Conservation (phyloP, 768 basidiomycete genomes). For the Calvatia gigantea region DNA sequence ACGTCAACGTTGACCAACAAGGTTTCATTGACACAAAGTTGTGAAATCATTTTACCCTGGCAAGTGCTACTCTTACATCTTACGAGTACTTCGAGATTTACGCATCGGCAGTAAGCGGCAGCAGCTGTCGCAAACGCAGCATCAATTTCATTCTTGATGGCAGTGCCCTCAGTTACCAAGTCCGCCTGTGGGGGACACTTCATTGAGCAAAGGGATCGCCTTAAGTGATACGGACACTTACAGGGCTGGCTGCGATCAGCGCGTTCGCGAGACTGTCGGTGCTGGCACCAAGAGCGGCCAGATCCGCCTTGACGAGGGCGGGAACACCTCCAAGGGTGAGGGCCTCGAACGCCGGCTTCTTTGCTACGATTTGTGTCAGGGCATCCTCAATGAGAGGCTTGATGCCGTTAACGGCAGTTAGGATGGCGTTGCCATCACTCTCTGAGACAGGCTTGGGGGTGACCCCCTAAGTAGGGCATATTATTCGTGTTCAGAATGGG, state of each 20-base stretch:
- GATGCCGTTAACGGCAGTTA: slow-evolving; percentile 17
- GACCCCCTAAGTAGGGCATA: not conserved
- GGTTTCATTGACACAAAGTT: not conserved
- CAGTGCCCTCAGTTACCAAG: slow-evolving; percentile 17
- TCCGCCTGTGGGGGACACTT: slow-evolving; percentile 15
- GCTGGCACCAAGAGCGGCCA: slow-evolving; percentile 21
- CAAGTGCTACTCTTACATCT: not conserved
- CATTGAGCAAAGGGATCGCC: not conserved
- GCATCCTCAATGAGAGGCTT: slow-evolving; percentile 16
- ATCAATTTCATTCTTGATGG: slow-evolving; percentile 19
- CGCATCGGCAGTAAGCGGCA: slow-evolving; percentile 25
- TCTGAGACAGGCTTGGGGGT: slow-evolving; percentile 19
- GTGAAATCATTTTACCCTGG: not conserved
- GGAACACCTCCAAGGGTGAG: slow-evolving; percentile 19
- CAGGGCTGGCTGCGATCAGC: slow-evolving; percentile 23
- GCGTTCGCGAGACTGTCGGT: slow-evolving; percentile 24
- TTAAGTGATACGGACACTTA: slow-evolving; percentile 12
- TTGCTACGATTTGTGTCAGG: slow-evolving; percentile 19
- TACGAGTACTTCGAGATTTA: not conserved
- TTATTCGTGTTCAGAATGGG: not conserved
- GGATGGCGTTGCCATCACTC: slow-evolving; percentile 21
- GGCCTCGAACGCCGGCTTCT: slow-evolving; percentile 22
- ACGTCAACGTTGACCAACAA: too few relatives aligned
- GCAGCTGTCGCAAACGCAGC: slow-evolving; percentile 24
- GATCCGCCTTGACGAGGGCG: slow-evolving; percentile 23